Conservation (phyloP, 768 basidiomycete genomes). For the Mycena galericulata region DNA sequence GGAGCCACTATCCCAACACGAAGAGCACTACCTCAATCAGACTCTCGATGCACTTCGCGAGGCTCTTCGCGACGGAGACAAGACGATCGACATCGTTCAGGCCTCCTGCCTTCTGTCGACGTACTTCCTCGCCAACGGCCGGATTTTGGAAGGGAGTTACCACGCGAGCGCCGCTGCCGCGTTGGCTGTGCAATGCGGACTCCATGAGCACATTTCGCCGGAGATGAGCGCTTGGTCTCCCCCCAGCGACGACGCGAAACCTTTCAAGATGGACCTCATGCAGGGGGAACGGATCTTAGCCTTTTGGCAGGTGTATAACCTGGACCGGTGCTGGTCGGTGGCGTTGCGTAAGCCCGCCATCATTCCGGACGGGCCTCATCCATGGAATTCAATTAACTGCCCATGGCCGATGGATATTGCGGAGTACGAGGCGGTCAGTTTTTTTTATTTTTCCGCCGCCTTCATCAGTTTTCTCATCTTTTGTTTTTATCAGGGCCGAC, state of each 20-base stretch:
- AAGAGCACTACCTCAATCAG: slow-evolving; percentile 75
- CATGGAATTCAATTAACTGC: slow-evolving; percentile 70
- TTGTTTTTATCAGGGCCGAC: slow-evolving; percentile 62
- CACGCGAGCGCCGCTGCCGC: slow-evolving; percentile 81
- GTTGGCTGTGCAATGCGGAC: slow-evolving; percentile 78
- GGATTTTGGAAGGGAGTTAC: slow-evolving; percentile 82
- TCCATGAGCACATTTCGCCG: slow-evolving; percentile 61
- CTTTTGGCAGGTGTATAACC: slow-evolving; percentile 87
- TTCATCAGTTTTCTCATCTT: slow-evolving; percentile 25
- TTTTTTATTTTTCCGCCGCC: not conserved
- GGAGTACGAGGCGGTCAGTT: slow-evolving; percentile 73
- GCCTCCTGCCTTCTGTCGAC: slow-evolving; percentile 80
- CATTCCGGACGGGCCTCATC: slow-evolving; percentile 72
- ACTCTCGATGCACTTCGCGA: slow-evolving; percentile 73
- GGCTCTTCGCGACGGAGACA: slow-evolving; percentile 67
- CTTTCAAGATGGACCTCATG: slow-evolving; percentile 67
- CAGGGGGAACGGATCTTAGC: slow-evolving; percentile 79
- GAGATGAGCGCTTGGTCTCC: slow-evolving; percentile 49
- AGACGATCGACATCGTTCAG: slow-evolving; percentile 77
- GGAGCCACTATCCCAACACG: slow-evolving; percentile 75
- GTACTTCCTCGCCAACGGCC: slow-evolving; percentile 83
- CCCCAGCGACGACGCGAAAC: slow-evolving; percentile 61
- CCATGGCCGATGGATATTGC: slow-evolving; percentile 83
- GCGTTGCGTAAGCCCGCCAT: slow-evolving; percentile 74
- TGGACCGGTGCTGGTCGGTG: slow-evolving; percentile 87